phyloP scores from a whole-genome alignment of 345 rosid genomes.

The Erucastrum elatum region DNA sequence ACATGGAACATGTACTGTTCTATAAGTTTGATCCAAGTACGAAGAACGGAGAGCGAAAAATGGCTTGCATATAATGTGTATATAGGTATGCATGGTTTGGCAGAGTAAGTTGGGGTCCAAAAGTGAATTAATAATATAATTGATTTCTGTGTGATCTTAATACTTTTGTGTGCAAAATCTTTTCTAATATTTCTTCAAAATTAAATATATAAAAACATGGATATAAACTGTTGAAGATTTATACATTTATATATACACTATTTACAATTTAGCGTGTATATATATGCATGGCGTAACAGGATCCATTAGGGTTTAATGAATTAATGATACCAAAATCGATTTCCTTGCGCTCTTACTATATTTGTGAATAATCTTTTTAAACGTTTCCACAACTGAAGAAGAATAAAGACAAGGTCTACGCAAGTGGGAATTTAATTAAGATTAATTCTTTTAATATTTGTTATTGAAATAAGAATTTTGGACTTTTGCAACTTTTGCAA shows the following conservation, averaged over 20 bases:
- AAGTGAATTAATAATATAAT: conserved; percentile 2
- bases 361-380: conserved; percentile 20
- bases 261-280: not conserved
- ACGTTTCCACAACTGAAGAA: conserved; percentile 30
- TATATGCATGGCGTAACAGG: conserved; percentile 16
- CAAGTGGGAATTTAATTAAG: conserved; percentile 28
- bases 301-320: conserved; percentile 9
- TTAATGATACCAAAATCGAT: not conserved
- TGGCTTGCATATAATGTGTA: not conserved
- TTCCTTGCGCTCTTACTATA: conserved; percentile 23
- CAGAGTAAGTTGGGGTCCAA: not conserved
- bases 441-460: not conserved
- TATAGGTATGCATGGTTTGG: not conserved
- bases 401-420: conserved; percentile 35
- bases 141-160: conserved; percentile 13
- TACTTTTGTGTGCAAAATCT: not conserved
- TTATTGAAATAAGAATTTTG: not conserved
- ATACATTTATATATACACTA: not conserved
- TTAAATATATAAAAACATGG: not conserved
- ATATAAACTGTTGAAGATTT: not conserved
- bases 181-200: not conserved
- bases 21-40: not conserved
- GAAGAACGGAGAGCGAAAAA: not conserved
- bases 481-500: conserved; percentile 46
- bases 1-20: not conserved